Percentiles rank a stretch among this genome's conserved stretches.
These are phyloP conservation scores for Cichorium intybus DNA, from an alignment of 140 eudicot species.

Conservation along the genomic window DNA sequence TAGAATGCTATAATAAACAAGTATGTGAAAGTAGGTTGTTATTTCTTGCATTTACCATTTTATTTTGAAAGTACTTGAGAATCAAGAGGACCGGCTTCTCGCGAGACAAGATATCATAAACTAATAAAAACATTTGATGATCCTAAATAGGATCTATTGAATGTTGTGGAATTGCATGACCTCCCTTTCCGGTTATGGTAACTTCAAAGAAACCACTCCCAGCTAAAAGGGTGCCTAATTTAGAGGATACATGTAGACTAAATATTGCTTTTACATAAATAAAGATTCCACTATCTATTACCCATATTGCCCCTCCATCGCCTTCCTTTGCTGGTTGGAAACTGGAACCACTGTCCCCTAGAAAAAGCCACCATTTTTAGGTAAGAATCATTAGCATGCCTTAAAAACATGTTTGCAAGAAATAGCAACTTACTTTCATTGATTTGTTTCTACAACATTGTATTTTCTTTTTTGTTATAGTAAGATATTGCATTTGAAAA, in stretches of 20 bases:
- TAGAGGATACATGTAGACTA: slow-evolving; percentile 61
- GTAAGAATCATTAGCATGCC: no score
- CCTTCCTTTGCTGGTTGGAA: slow-evolving; percentile 96
- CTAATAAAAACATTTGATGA: slow-evolving; percentile 81
- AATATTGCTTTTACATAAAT: slow-evolving; percentile 75
- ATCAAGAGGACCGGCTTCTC: slow-evolving; percentile 95
- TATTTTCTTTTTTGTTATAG: no score
- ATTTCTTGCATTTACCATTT: background rate
- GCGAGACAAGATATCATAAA: slow-evolving; percentile 74
- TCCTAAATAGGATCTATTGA: slow-evolving; percentile 83
- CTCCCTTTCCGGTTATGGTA: slow-evolving; percentile 72
- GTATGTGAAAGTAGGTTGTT: no score
- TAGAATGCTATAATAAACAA: no score
- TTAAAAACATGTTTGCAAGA: no score
- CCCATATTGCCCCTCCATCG: slow-evolving; percentile 77
- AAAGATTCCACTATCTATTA: slow-evolving; percentile 59
- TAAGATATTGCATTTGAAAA: no score
- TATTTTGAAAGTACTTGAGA: slow-evolving; percentile 48
- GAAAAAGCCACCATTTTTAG: no score
- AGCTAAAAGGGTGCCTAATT: slow-evolving; percentile 65
- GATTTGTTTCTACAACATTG: no score
- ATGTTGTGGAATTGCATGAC: slow-evolving; percentile 95
- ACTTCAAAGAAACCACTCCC: slow-evolving; percentile 84
- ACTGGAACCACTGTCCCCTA: slow-evolving; percentile 83
- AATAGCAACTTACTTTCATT: no score